phyloP scores from a whole-genome alignment of 2,329 filamentous ascomycete species.

The Colletotrichum neosansevieriae region DNA sequence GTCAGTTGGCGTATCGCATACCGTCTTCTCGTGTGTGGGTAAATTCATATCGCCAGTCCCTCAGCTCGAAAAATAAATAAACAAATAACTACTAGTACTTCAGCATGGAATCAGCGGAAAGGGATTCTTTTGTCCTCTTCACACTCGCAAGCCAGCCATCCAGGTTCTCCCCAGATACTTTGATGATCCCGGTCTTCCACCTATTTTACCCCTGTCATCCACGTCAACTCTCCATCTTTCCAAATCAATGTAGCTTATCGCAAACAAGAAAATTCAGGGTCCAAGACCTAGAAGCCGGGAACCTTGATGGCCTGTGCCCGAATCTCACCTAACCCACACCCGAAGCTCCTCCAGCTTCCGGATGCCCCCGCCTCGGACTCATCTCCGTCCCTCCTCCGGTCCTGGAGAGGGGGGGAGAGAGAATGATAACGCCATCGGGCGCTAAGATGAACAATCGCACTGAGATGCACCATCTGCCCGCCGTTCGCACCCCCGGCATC shows the following conservation, averaged over 20 bases:
- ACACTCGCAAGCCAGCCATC: slow-evolving; percentile 21
- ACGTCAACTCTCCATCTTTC: slow-evolving; percentile 2
- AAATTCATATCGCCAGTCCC: slow-evolving; percentile 7
- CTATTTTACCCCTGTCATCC: not conserved
- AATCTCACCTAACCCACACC: slow-evolving; percentile 6
- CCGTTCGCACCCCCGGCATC: slow-evolving; percentile 11
- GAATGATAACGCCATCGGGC: slow-evolving; percentile 35
- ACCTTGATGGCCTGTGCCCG: slow-evolving; percentile 24
- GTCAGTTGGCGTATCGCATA: slow-evolving; percentile 36
- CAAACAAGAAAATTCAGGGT: slow-evolving; percentile 12
- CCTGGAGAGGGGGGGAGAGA: too few relatives aligned
- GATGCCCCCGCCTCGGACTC: slow-evolving; percentile 5
- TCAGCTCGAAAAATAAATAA: not conserved
- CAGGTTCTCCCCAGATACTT: slow-evolving; percentile 7
- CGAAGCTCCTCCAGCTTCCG: too few relatives aligned
- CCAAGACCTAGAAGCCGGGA: not conserved
- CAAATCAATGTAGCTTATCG: not conserved
- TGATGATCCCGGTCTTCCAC: not conserved
- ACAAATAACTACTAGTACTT: too few relatives aligned
- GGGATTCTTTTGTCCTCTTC: slow-evolving; percentile 4
- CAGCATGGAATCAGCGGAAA: not conserved
- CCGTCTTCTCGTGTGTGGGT: slow-evolving; percentile 13
- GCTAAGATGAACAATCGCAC: slow-evolving; percentile 33
- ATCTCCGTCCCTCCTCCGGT: not conserved
- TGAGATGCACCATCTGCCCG: slow-evolving; percentile 1